phyloP scores from a whole-genome alignment of 2,329 filamentous ascomycete genomes.

The Westerdykella ornata region DNA sequence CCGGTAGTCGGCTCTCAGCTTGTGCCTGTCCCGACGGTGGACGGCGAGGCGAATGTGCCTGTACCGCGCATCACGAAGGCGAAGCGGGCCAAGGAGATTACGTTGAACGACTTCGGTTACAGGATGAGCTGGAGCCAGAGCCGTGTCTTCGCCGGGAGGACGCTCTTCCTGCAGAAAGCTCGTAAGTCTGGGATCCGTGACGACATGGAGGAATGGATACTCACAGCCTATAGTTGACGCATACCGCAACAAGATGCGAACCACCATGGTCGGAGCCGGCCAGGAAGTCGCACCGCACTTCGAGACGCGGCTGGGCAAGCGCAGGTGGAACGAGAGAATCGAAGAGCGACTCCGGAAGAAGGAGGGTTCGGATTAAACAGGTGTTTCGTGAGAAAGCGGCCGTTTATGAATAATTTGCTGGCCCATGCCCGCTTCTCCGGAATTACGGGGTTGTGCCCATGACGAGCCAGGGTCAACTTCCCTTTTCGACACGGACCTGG shows the following conservation, averaged over 20 bases:
- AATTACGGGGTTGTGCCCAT: not conserved
- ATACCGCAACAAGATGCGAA: constrained; percentile 86
- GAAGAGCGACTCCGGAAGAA: constrained; percentile 19
- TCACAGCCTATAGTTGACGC: constrained; percentile 64
- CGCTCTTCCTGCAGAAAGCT: constrained; percentile 83
- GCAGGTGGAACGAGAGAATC: constrained; percentile 48
- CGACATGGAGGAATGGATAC: constrained; percentile 3
- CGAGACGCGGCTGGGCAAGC: constrained; percentile 81
- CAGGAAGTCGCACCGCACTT: constrained; percentile 81
- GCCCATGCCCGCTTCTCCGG: not conserved
- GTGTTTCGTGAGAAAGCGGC: not conserved
- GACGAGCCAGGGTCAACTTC: no score
- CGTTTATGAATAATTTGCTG: not conserved
- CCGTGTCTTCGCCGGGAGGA: constrained; percentile 78
- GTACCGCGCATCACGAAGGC: constrained; percentile 67
- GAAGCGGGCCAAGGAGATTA: constrained; percentile 73
- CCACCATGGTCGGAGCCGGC: constrained; percentile 69
- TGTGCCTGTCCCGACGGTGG: constrained; percentile 48
- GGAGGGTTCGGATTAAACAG: not conserved
- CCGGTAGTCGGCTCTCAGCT: constrained; percentile 41
- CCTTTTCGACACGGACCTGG: no score
- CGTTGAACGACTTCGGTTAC: constrained; percentile 86
- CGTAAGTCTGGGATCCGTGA: constrained; percentile 55
- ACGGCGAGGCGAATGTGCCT: constrained; percentile 68
- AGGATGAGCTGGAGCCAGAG: constrained; percentile 97